Percentiles rank a stretch among this genome's conserved stretches.
Evolutionary conservation across 768 basidiomycete genomes (phyloP).

Genomic region (Gelatoporia subvermispora): DNA sequence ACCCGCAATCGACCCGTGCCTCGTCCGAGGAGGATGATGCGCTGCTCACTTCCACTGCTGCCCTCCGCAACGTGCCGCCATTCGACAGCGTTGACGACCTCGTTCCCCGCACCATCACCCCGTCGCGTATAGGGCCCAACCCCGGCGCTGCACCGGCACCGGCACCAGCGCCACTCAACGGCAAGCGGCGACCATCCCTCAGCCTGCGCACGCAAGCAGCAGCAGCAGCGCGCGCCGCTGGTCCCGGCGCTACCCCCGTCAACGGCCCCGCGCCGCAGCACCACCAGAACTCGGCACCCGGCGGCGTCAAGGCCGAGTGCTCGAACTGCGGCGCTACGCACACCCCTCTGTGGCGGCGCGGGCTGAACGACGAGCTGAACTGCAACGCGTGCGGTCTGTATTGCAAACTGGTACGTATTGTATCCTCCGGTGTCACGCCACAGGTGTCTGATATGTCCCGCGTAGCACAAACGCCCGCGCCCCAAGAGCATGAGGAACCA

Average conservation of each 20-base stretch:
- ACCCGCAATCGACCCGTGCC: constrained; percentile 14
- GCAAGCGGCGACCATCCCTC: constrained; percentile 45
- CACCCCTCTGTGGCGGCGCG: constrained; percentile 83
- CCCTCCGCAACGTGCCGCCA: constrained; percentile 28
- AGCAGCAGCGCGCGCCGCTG: constrained; percentile 44
- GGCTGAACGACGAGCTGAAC: constrained; percentile 83
- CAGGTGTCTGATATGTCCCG: constrained; percentile 1
- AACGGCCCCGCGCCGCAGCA: constrained; percentile 29
- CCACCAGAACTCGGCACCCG: constrained; percentile 40
- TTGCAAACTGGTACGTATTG: constrained; percentile 58
- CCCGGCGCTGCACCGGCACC: constrained; percentile 45
- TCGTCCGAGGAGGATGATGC: constrained; percentile 22
- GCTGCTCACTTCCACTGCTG: constrained; percentile 26
- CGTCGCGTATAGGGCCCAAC: constrained; percentile 53
- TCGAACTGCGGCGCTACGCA: constrained; percentile 87
- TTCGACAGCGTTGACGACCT: constrained; percentile 38
- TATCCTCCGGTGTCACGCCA: neutral
- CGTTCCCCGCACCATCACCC: constrained; percentile 49
- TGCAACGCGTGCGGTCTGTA: constrained; percentile 88
- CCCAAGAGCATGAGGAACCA: constrained; percentile 83
- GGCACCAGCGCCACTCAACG: constrained; percentile 23
- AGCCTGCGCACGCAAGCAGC: constrained; percentile 53
- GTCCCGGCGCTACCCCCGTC: constrained; percentile 62
- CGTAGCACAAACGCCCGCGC: constrained; percentile 80
- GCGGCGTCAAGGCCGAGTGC: constrained; percentile 75